Conservation (phyloP, 192 early-diverging fungal genomes). For the Podila verticillata region DNA sequence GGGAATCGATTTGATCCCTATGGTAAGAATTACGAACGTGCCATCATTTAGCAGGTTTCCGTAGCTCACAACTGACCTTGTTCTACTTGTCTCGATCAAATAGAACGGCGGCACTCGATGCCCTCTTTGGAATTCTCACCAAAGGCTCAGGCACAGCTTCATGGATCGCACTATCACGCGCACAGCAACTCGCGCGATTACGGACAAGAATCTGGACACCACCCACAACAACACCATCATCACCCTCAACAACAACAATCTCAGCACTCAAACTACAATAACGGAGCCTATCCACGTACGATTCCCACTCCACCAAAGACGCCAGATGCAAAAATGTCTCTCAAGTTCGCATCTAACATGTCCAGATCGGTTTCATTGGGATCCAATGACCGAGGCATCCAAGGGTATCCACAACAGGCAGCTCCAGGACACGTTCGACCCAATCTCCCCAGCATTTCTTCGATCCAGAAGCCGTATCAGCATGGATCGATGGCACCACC, state of each 20-base stretch:
- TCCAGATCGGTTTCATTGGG: slow-evolving; percentile 38
- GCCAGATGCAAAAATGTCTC: slow-evolving; percentile 28
- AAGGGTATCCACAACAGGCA: slow-evolving; percentile 12
- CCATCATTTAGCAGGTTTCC: neutral
- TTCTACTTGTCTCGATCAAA: neutral
- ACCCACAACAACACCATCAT: slow-evolving; percentile 1
- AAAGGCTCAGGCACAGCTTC: slow-evolving; percentile 20
- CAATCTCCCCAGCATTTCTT: slow-evolving; percentile 31
- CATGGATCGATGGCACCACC: neutral
- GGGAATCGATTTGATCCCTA: slow-evolving; percentile 46
- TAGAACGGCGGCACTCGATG: slow-evolving; percentile 50
- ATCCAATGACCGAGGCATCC: slow-evolving; percentile 16
- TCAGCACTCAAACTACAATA: slow-evolving; percentile 18
- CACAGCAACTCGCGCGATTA: slow-evolving; percentile 43
- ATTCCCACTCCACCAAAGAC: slow-evolving; percentile 50
- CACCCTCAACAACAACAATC: slow-evolving; percentile 12
- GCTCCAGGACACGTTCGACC: slow-evolving; percentile 24
- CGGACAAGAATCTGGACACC: neutral
- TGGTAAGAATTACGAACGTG: slow-evolving; percentile 15
- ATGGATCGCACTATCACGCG: slow-evolving; percentile 11
- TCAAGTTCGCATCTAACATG: slow-evolving; percentile 42
- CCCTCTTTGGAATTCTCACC: slow-evolving; percentile 48
- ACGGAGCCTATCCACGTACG: slow-evolving; percentile 20
- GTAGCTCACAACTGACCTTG: neutral
- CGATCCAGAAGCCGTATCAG: slow-evolving; percentile 27